Conservation (phyloP, 2,329 filamentous ascomycete genomes). For the Apiospora hydei region DNA sequence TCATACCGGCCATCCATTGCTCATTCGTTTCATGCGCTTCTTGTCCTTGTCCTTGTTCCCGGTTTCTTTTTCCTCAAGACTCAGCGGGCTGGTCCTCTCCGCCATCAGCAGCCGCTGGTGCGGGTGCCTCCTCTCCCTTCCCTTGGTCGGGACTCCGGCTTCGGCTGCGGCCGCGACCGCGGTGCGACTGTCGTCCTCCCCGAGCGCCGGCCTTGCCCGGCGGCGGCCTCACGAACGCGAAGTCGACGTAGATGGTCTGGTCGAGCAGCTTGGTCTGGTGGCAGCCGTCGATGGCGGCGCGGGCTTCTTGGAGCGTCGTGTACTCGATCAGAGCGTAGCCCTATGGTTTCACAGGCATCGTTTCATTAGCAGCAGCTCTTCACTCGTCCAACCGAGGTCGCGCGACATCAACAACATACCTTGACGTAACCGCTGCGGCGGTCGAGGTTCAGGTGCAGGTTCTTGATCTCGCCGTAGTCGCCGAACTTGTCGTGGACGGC, state of each 20-base stretch:
- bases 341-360: constrained; percentile 49
- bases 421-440: constrained; percentile 86
- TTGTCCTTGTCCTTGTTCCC: not conserved
- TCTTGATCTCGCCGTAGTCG: constrained; percentile 88
- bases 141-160: constrained; percentile 54
- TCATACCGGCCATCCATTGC: not conserved
- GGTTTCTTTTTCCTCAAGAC: not conserved
- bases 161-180: constrained; percentile 54
- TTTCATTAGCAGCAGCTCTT: too few species aligned
- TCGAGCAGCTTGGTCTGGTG: constrained; percentile 80
- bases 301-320: constrained; percentile 78
- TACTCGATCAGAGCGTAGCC: constrained; percentile 89
- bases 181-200: constrained; percentile 48
- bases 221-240: constrained; percentile 83
- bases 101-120: not conserved
- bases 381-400: not conserved
- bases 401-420: constrained; percentile 46
- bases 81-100: not conserved
- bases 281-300: constrained; percentile 82
- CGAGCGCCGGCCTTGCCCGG: constrained; percentile 60
- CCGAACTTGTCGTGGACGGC: constrained; percentile 82
- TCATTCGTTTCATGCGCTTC: not conserved
- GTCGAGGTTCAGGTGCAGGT: constrained; percentile 83
- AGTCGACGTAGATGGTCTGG: constrained; percentile 82
- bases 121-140: constrained; percentile 22